Evolutionary conservation across 2,329 filamentous ascomycete species (phyloP), one percentile per base, ranked within the genome.

Genomic region (Canariomyces notabilis): DNA sequence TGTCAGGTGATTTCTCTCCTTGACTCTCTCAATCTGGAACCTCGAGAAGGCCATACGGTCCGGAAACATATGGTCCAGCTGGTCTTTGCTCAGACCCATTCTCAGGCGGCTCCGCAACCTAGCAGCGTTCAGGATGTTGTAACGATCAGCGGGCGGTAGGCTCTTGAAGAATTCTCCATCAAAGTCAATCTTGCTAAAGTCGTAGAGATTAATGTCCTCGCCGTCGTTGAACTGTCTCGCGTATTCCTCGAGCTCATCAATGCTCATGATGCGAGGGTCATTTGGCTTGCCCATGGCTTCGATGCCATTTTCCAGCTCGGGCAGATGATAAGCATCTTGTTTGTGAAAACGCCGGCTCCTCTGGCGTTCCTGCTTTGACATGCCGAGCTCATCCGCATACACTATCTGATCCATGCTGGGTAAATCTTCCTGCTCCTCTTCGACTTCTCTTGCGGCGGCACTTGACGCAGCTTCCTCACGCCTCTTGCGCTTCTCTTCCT

Each of bases 141-240:
- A 98, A 39, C 91, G 81, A 69, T 98, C 93, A 2, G 85, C 84
- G 1, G 89, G 76, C 0, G 94, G 93, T 47, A 98, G 68, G 62
- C 89, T 95, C 63, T 86, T 80, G 69, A 98, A 98, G 67, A 98
- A 98, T 11, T 91, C 82, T 55, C 90, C 88, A 55, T 97, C 87
- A 59, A 97, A 98, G 62, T 98, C 93, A 58, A 98, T 98, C 67
- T 97, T 97, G 61, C 87, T 94, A 62, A 98, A 98, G 67, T 97
- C 91, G 66, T 97, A 97, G 5, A 90, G 67, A 54, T 84, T 83
- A 57, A 97, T 85, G 63, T 97, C 91, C 66, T 97, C 89, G 44
- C 93, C 93, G 50, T 81, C 82, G 59, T 96, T 81, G 59, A 97
- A 97, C 54, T 97, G 90, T 42, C 84, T 76, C 3, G 94, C 91